Conservation (phyloP, 257 asterid genomes). For the Misopates orontium region DNA sequence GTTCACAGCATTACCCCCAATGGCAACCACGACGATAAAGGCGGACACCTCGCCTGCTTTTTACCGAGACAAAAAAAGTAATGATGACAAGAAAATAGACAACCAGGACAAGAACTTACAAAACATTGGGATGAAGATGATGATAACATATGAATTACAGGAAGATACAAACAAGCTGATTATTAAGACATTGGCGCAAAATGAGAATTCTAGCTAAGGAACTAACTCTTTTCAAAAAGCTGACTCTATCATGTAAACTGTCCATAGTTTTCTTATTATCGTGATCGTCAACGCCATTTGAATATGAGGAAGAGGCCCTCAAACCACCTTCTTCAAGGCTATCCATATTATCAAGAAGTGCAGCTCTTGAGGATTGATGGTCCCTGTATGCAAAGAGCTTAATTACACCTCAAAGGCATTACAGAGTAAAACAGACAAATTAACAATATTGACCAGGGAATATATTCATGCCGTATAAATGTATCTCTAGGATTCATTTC, state of each 20-base stretch:
- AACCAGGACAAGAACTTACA: constrained; percentile 5
- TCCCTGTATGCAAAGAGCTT: constrained; percentile 54
- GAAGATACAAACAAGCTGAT: not conserved
- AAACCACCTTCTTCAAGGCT: constrained; percentile 83
- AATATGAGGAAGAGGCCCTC: constrained; percentile 61
- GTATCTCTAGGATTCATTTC: too few relatives aligned
- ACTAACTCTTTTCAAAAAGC: constrained; percentile 77
- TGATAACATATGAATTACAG: not conserved
- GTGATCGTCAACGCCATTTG: constrained; percentile 63
- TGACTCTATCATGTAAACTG: constrained; percentile 87
- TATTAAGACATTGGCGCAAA: not conserved
- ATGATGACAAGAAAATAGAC: not conserved
- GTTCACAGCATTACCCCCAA: too few relatives aligned
- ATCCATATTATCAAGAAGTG: constrained; percentile 73
- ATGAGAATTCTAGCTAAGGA: not conserved
- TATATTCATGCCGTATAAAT: not conserved
- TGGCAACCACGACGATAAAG: too few relatives aligned
- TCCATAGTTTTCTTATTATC: constrained; percentile 74
- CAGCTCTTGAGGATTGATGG: constrained; percentile 65
- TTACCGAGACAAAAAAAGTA: not conserved
- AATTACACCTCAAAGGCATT: constrained; percentile 2
- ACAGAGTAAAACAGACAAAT: constrained; percentile 5
- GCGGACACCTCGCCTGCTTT: too few relatives aligned
- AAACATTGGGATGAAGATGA: not conserved
- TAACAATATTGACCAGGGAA: not conserved